phyloP scores from a whole-genome alignment of 2,329 filamentous ascomycete genomes.

The Sclerotiophoma versabilis region DNA sequence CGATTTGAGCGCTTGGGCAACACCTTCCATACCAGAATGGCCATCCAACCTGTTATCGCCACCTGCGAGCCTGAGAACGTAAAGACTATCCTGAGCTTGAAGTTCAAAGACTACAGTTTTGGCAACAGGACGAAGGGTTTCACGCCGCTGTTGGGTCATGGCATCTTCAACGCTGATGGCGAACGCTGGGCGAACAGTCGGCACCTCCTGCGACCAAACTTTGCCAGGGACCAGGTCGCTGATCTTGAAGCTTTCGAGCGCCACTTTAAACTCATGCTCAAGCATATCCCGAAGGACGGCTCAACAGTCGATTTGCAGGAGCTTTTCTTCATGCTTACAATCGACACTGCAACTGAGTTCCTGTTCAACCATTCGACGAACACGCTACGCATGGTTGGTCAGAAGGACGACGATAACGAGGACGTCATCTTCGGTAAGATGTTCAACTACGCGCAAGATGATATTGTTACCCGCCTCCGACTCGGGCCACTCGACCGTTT shows the following conservation, averaged over 20 bases:
- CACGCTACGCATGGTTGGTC: slow-evolving; percentile 42
- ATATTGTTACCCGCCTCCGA: slow-evolving; percentile 47
- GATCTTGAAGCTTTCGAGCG: slow-evolving; percentile 66
- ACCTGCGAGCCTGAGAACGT: slow-evolving; percentile 59
- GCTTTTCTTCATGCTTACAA: slow-evolving; percentile 58
- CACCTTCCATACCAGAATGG: slow-evolving; percentile 52
- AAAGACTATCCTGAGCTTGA: slow-evolving; percentile 54
- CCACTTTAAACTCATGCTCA: slow-evolving; percentile 65
- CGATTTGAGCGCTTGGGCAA: slow-evolving; percentile 37
- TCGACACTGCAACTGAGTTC: slow-evolving; percentile 60
- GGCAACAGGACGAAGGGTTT: slow-evolving; percentile 47
- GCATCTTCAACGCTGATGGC: slow-evolving; percentile 58
- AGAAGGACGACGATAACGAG: slow-evolving; percentile 39
- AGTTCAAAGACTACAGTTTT: slow-evolving; percentile 57
- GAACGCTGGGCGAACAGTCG: slow-evolving; percentile 50
- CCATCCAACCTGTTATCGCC: slow-evolving; percentile 44
- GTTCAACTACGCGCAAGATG: slow-evolving; percentile 53
- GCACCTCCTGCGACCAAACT: slow-evolving; percentile 62
- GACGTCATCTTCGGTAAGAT: slow-evolving; percentile 52
- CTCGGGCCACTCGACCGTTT: slow-evolving; percentile 46
- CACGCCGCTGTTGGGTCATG: slow-evolving; percentile 52
- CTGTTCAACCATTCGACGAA: slow-evolving; percentile 56
- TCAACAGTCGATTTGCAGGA: slow-evolving; percentile 49
- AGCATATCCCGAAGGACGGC: slow-evolving; percentile 64
- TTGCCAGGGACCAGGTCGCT: slow-evolving; percentile 60